Percentiles rank a stretch among this genome's conserved stretches.
phyloP scores from a whole-genome alignment of 192 early-diverging fungal genomes.

The Spizellomyces sp. region DNA sequence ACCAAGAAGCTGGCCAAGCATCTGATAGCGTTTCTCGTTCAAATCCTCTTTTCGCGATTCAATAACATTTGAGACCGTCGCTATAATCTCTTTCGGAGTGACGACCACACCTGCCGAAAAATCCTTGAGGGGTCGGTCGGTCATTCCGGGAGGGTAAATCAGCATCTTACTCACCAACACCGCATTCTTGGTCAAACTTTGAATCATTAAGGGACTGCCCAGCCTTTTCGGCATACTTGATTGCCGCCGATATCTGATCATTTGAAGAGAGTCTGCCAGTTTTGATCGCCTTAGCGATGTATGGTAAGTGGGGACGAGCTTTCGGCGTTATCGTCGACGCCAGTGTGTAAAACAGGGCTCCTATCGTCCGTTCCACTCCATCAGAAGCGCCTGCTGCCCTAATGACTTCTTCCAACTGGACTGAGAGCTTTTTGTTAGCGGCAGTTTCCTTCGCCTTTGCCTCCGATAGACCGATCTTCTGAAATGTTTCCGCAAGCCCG shows the following conservation, averaged over 20 bases:
- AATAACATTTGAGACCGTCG: constrained; percentile 65
- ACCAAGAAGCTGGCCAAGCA: constrained; percentile 75
- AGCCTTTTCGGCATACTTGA: constrained; percentile 78
- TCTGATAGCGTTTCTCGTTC: constrained; percentile 82
- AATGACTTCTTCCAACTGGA: constrained; percentile 73
- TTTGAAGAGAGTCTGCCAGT: constrained; percentile 62
- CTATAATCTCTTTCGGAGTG: constrained; percentile 73
- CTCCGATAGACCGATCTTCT: constrained; percentile 84
- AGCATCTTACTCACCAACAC: constrained; percentile 73
- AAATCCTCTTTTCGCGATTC: constrained; percentile 70
- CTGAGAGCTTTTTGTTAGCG: constrained; percentile 94
- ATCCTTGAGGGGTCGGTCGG: neutral
- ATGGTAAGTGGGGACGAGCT: constrained; percentile 72
- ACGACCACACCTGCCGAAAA: constrained; percentile 74
- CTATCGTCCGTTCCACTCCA: constrained; percentile 42
- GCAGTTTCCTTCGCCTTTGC: constrained; percentile 93
- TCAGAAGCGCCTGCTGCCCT: constrained; percentile 48
- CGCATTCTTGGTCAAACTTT: constrained; percentile 84
- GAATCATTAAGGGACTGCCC: constrained; percentile 58
- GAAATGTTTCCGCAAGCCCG: constrained; percentile 59
- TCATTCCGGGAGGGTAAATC: neutral
- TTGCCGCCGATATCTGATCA: constrained; percentile 94
- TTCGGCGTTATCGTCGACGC: constrained; percentile 84
- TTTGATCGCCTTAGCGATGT: constrained; percentile 79
- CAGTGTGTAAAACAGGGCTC: constrained; percentile 82